phyloP scores from a whole-genome alignment of 108 stramenopile species.

The Cyclotella choctawhatcheeana region DNA sequence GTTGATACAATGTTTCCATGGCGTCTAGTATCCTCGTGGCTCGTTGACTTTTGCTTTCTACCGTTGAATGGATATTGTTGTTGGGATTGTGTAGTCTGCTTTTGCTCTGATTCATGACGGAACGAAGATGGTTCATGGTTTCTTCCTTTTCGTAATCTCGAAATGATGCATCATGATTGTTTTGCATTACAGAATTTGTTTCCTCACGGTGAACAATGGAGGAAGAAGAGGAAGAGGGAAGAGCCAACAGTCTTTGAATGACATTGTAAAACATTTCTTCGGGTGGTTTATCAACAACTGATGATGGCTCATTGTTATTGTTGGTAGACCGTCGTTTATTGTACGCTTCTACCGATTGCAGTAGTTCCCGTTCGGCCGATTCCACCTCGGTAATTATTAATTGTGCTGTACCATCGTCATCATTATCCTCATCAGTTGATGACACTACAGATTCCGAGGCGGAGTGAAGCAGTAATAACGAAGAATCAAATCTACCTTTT shows the following conservation, averaged over 20 bases:
- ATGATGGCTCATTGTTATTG: too few relatives aligned
- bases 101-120: slow-evolving; percentile 24
- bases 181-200: too few relatives aligned
- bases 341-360: slow-evolving; percentile 33
- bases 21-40: slow-evolving; percentile 34
- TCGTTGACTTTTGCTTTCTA: slow-evolving; percentile 22
- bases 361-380: slow-evolving; percentile 21
- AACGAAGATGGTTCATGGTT: slow-evolving; percentile 12
- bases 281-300: not conserved
- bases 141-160: not conserved
- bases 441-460: too few relatives aligned
- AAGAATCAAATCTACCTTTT: too few relatives aligned
- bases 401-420: too few relatives aligned
- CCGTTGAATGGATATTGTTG: not conserved
- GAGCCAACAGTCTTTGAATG: slow-evolving; percentile 24
- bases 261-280: slow-evolving; percentile 23
- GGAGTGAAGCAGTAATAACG: too few relatives aligned
- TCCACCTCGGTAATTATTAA: slow-evolving; percentile 25
- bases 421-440: too few relatives aligned
- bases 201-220: too few relatives aligned
- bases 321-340: not conserved
- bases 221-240: too few relatives aligned
- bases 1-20: slow-evolving; percentile 43
- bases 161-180: not conserved
- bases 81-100: not conserved